Conservation (phyloP, 305 asterid species). For the Nicotiana rustica region DNA sequence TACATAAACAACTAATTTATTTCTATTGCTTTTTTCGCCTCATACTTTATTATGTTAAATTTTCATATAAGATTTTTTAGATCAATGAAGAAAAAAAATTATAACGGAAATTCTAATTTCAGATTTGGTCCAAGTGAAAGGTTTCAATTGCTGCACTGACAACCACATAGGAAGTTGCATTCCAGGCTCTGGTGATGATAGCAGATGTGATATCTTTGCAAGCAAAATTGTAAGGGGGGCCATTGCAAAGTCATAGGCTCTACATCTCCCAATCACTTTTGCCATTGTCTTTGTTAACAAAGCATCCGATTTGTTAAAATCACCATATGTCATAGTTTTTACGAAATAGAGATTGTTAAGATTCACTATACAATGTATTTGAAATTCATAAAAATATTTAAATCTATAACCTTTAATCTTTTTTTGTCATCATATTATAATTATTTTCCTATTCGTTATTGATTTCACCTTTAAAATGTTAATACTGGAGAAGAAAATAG, state of each 20-base stretch:
- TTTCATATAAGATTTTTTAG: not conserved
- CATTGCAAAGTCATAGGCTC: constrained; percentile 18
- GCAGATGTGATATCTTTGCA: constrained; percentile 23
- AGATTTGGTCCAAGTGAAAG: constrained; percentile 12
- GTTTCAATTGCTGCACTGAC: constrained; percentile 29
- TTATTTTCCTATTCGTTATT: not conserved
- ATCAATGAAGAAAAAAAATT: not conserved
- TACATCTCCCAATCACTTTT: constrained; percentile 34
- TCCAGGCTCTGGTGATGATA: constrained; percentile 24
- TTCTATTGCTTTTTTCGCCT: not conserved
- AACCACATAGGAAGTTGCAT: constrained; percentile 29
- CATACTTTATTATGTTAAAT: not conserved
- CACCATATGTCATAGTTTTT: not conserved
- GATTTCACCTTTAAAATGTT: not conserved
- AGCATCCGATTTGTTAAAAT: not conserved
- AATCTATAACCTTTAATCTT: not conserved
- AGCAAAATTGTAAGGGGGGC: constrained; percentile 30
- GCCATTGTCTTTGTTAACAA: constrained; percentile 36
- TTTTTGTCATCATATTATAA: not conserved
- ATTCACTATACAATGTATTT: not conserved
- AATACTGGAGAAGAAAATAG: not conserved
- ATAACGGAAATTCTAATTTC: not conserved
- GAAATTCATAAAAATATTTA: not conserved
- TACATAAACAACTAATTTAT: not conserved
- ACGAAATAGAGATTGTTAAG: not conserved